Conservation (phyloP, 2,329 filamentous ascomycete genomes). For the Periconia macrospinosa region DNA sequence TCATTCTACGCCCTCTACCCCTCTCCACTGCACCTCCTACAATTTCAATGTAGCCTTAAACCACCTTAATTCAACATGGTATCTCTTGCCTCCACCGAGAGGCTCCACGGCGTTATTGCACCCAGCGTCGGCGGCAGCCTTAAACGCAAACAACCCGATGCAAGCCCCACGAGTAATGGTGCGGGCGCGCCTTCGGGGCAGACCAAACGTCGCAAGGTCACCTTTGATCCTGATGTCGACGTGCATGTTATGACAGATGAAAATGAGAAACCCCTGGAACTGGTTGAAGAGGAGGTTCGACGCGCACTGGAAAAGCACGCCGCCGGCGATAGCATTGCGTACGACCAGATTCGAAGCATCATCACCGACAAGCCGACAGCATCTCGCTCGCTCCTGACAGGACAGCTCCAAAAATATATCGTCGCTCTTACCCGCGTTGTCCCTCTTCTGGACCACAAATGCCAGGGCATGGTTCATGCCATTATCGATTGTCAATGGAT, state of each 20-base stretch:
- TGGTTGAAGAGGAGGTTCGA: slow-evolving; percentile 64
- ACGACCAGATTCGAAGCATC: slow-evolving; percentile 59
- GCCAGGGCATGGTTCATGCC: slow-evolving; percentile 60
- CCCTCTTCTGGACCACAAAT: slow-evolving; percentile 57
- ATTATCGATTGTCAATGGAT: slow-evolving; percentile 64
- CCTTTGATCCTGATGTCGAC: slow-evolving; percentile 53
- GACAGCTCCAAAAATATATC: slow-evolving; percentile 60
- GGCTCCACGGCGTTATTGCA: slow-evolving; percentile 28
- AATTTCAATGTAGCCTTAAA: slow-evolving; percentile 28
- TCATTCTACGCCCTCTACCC: slow-evolving; percentile 1
- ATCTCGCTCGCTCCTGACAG: slow-evolving; percentile 54
- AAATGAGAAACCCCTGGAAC: slow-evolving; percentile 57
- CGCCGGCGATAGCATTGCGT: slow-evolving; percentile 57
- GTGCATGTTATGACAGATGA: slow-evolving; percentile 47
- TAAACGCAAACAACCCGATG: slow-evolving; percentile 40
- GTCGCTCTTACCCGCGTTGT: slow-evolving; percentile 61
- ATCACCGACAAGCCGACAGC: slow-evolving; percentile 53
- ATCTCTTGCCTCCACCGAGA: slow-evolving; percentile 39
- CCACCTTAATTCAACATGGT: slow-evolving; percentile 33
- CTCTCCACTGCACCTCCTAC: background rate
- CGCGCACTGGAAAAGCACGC: slow-evolving; percentile 59
- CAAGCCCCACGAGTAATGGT: slow-evolving; percentile 35
- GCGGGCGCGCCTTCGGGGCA: slow-evolving; percentile 40
- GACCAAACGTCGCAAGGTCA: slow-evolving; percentile 51
- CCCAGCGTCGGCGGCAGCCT: slow-evolving; percentile 38